Conservation (phyloP, 441 rosid species). For the Metrosideros polymorpha region DNA sequence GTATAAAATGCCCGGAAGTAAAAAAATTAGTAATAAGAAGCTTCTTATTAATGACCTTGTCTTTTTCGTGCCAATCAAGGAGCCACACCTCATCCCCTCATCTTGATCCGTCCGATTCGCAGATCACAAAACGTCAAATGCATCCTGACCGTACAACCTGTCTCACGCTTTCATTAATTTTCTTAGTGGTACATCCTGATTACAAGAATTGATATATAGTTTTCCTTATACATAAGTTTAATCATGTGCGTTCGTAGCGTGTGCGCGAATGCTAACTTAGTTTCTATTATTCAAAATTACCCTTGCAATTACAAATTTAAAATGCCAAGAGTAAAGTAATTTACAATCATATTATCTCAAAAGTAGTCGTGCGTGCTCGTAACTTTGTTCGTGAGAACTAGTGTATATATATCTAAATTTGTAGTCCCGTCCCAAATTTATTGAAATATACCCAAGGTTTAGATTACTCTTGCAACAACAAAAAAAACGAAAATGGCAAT, state of each 20-base stretch:
- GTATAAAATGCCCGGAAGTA: not conserved
- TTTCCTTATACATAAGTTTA: too few relatives aligned
- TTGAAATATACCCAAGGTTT: not conserved
- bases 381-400: not conserved
- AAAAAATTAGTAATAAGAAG: not conserved
- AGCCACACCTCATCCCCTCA: not conserved
- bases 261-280: too few relatives aligned
- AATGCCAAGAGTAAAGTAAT: too few relatives aligned
- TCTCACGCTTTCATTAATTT: too few relatives aligned
- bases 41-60: not conserved
- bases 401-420: not conserved
- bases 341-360: too few relatives aligned
- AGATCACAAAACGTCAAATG: not conserved
- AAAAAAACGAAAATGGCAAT: too few relatives aligned
- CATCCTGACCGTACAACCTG: not conserved
- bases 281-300: too few relatives aligned
- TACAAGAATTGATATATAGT: too few relatives aligned
- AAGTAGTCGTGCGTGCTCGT: not conserved
- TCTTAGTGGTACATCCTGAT: too few relatives aligned
- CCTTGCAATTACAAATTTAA: too few relatives aligned
- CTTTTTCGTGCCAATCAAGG: not conserved
- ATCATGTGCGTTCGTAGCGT: too few relatives aligned
- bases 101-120: not conserved
- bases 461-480: not conserved
- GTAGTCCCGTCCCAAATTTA: not conserved